phyloP scores from a whole-genome alignment of 2,329 filamentous ascomycete genomes.

The Aureobasidium zeae region DNA sequence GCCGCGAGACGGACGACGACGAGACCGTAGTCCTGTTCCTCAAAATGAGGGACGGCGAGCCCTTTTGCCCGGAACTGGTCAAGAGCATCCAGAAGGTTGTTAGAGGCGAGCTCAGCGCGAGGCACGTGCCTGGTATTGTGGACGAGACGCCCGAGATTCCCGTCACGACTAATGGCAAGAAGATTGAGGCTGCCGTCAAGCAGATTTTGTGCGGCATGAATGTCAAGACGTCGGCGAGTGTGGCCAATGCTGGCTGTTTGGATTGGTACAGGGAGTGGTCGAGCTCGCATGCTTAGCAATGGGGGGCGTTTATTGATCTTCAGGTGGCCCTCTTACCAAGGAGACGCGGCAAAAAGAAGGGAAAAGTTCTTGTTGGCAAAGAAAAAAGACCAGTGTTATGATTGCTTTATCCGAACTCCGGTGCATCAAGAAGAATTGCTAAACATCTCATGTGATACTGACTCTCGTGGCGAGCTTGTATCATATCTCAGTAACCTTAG shows the following conservation, averaged over 20 bases:
- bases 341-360: no score
- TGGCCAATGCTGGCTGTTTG: conserved; percentile 82
- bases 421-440: no score
- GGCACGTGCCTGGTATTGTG: conserved; percentile 79
- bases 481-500: no score
- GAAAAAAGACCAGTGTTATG: no score
- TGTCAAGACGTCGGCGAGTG: conserved; percentile 81
- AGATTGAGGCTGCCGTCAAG: conserved; percentile 95
- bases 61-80: conserved; percentile 53
- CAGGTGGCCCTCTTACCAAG: no score
- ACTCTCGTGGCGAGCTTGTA: no score
- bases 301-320: no score
- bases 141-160: conserved; percentile 81
- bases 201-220: conserved; percentile 84
- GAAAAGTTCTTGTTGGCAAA: no score
- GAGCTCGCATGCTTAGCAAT: conserved; percentile 36
- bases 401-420: no score
- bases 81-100: conserved; percentile 58
- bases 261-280: conserved; percentile 84
- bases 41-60: conserved; percentile 55
- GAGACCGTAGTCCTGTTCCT: conserved; percentile 86
- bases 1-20: conserved; percentile 61
- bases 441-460: no score
- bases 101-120: conserved; percentile 68
- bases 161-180: conserved; percentile 90